These are phyloP conservation scores for Metschnikowia bowlesiae DNA, from an alignment of 805 yeast species.

Conservation along the genomic window DNA sequence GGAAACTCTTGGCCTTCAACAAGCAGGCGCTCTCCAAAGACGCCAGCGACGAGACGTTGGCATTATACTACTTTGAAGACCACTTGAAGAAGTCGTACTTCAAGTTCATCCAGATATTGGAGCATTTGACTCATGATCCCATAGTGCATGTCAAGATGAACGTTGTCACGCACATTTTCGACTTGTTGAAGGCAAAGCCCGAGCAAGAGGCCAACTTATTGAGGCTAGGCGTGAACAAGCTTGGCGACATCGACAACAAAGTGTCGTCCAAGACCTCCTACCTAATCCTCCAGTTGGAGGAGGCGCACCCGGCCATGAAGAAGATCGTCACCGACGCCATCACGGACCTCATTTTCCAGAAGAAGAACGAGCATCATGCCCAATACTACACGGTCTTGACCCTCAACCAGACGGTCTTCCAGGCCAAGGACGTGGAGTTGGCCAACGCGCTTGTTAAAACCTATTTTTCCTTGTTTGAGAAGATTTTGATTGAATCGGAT, in stretches of 20 bases:
- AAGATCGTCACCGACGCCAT: conserved; percentile 72
- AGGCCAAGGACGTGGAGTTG: conserved; percentile 68
- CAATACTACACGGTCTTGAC: conserved; percentile 85
- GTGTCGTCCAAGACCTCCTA: conserved; percentile 87
- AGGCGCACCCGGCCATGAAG: conserved; percentile 95
- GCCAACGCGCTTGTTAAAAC: conserved; percentile 82
- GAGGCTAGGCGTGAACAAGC: conserved; percentile 84
- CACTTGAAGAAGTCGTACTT: conserved; percentile 74
- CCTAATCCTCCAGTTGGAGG: conserved; percentile 72
- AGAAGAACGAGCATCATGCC: conserved; percentile 77
- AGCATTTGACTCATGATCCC: conserved; percentile 82
- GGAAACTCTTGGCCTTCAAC: conserved; percentile 75
- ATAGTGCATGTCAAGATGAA: conserved; percentile 82
- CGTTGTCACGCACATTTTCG: conserved; percentile 72
- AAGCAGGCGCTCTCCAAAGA: conserved; percentile 56
- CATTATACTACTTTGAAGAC: conserved; percentile 84
- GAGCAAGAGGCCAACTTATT: conserved; percentile 94
- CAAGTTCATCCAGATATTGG: conserved; percentile 70
- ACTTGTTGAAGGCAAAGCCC: conserved; percentile 77
- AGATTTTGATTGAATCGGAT: conserved; percentile 68
- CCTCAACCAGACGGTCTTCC: conserved; percentile 86
- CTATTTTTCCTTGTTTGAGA: conserved; percentile 83
- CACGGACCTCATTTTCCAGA: conserved; percentile 72
- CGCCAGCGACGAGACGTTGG: conserved; percentile 47
- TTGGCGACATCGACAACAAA: conserved; percentile 89